Percentiles rank a stretch among this genome's conserved stretches.
These are phyloP conservation scores for Botryotinia convoluta DNA, from an alignment of 2,329 filamentous ascomycete genomes.

Conservation along the genomic window DNA sequence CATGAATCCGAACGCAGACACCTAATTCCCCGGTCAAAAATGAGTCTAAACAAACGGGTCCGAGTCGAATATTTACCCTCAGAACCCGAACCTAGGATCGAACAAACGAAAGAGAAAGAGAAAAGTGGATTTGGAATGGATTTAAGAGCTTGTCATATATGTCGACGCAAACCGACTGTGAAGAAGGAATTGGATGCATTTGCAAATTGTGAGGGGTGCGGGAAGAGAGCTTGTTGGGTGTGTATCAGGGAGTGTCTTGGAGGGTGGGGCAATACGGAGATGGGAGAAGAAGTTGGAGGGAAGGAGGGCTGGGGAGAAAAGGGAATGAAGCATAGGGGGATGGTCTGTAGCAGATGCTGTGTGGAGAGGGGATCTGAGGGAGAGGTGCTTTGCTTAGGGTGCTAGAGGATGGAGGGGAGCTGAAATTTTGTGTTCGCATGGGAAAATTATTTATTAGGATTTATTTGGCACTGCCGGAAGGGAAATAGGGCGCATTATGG, in stretches of 20 bases:
- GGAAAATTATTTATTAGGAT: background rate
- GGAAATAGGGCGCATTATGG: background rate
- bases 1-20: conserved; percentile 12
- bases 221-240: conserved; percentile 63
- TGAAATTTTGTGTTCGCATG: background rate
- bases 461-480: background rate
- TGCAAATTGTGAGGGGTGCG: conserved; percentile 61
- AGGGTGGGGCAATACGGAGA: conserved; percentile 16
- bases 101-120: background rate
- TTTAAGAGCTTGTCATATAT: conserved; percentile 63
- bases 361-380: conserved; percentile 63
- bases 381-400: conserved; percentile 65
- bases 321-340: conserved; percentile 36
- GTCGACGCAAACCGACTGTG: conserved; percentile 61
- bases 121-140: conserved; percentile 20
- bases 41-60: conserved; percentile 10
- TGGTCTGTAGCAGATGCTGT: conserved; percentile 67
- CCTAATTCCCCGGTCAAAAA: conserved; percentile 4
- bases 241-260: conserved; percentile 60
- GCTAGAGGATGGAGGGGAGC: conserved; percentile 42
- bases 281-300: conserved; percentile 15
- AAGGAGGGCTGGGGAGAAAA: background rate
- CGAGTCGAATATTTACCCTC: conserved; percentile 4
- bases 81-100: background rate
- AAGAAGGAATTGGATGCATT: conserved; percentile 65